Evolutionary conservation across 78 protist species (phyloP), one percentile per base, ranked within the genome.

Genomic region (Dictyostelium brefeldianum): DNA sequence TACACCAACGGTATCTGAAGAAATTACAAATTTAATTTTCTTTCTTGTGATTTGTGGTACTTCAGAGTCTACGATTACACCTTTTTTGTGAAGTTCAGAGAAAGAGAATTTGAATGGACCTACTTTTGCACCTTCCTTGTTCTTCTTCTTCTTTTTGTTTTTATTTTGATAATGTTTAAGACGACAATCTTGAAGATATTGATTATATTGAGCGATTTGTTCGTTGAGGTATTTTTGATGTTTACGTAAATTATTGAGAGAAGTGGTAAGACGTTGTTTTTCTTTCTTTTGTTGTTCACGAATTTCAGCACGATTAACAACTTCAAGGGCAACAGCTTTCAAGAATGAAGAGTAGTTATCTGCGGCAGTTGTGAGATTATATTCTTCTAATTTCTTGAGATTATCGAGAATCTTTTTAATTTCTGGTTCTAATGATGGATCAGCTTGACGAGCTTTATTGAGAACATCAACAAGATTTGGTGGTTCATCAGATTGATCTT

Each of bases 201-300:
- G 89, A 64, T 94, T 89, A 82, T 90, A 95, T 59, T 95, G 95
- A 14, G 84, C 62, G 67, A 83, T 78, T 67, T 95, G 97, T 62
- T 95, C 95, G 74, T 81, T 90, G 65, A 95, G 70, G 73, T 90
- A 89, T 83, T 89, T 78, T 53, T 83, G 95, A 65, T 95, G 97
- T 57, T 90, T 89, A 50, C 87, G 89, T 43, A 83, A 54, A 59
- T 80, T 79, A 69, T 83, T 78, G 50, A 95, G 54, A n/a, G 92
- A 65, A 56, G 92, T 80, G 47, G 89, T 83, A 14, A 95, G 51
- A 18, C 97, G 8, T 67, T 79, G 85, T 64, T 90, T 80, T 56
- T 95, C 97, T 67, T 90, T 89, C 78, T 83, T 80, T 54, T 95
- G 97, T 81, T 95, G 97, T 74, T 95, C 97, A 71, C 97, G 94